Percentiles rank a stretch among this genome's conserved stretches.
These are phyloP conservation scores for Benincasa hispida DNA, from an alignment of 306 rosid species.

Conservation along the genomic window DNA sequence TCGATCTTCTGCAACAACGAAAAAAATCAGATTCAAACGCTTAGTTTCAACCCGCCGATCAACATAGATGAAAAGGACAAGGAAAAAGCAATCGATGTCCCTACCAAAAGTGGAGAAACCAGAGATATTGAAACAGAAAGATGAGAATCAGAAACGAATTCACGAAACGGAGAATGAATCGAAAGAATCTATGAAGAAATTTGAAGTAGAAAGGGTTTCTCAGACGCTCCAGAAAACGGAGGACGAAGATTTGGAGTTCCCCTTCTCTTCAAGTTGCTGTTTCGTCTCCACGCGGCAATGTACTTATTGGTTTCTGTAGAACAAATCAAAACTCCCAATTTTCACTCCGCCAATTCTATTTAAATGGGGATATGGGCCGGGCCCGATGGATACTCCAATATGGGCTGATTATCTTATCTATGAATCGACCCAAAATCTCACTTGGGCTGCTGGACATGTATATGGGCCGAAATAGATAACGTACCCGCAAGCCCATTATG, in stretches of 20 bases:
- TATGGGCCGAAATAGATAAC: not conserved
- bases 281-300: slow-evolving; percentile 1
- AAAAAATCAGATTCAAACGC: slow-evolving; percentile 3
- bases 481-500: not conserved
- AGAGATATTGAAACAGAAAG: not conserved
- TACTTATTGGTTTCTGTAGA: not conserved
- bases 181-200: not conserved
- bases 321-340: not conserved
- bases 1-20: slow-evolving; percentile 19
- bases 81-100: not conserved
- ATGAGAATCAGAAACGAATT: not conserved
- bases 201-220: not conserved
- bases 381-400: not conserved
- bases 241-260: slow-evolving; percentile 4
- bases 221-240: not conserved
- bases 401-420: not conserved
- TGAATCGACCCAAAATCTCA: not conserved
- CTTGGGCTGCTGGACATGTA: not conserved
- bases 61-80: not conserved
- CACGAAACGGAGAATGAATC: not conserved
- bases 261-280: not conserved
- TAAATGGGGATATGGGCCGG: not conserved
- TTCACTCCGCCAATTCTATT: not conserved
- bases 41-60: not conserved
- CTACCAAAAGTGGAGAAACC: not conserved